A percentile compares a stretch with the other conserved stretches of the same genome.
Evolutionary conservation across 2,329 filamentous ascomycete species (phyloP).

Genomic region (Alternaria incomplexa): DNA sequence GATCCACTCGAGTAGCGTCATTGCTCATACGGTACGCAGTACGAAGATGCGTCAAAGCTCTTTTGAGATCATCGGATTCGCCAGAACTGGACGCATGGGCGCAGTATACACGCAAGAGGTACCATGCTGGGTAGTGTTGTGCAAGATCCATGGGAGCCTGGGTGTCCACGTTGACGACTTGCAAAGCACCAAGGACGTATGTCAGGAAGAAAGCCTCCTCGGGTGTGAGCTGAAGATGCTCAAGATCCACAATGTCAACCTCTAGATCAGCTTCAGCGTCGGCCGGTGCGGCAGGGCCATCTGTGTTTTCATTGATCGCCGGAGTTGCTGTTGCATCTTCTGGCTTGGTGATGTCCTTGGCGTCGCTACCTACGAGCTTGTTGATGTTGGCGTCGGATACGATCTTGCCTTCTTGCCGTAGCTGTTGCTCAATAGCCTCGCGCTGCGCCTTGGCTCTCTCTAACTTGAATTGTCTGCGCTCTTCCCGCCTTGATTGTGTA

Average conservation of each 20-base stretch:
- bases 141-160: constrained; percentile 45
- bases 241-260: constrained; percentile 56
- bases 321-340: constrained; percentile 19
- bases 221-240: constrained; percentile 88
- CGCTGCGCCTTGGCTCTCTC: constrained; percentile 88
- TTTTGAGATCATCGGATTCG: constrained; percentile 18
- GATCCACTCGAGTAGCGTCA: constrained; percentile 6
- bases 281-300: constrained; percentile 9
- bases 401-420: constrained; percentile 60
- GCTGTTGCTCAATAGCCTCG: constrained; percentile 78
- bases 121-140: constrained; percentile 49
- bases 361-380: constrained; percentile 41
- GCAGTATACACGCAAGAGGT: constrained; percentile 63
- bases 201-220: constrained; percentile 92
- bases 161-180: constrained; percentile 61
- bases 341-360: constrained; percentile 22
- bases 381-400: constrained; percentile 28
- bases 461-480: constrained; percentile 84
- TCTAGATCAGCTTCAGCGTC: constrained; percentile 5
- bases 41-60: constrained; percentile 10
- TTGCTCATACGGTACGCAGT: constrained; percentile 21
- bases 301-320: constrained; percentile 17
- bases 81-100: constrained; percentile 69
- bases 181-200: constrained; percentile 78
- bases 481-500: constrained; percentile 77